Evolutionary conservation across 1,284 basidiomycete genomes (phyloP).

Genomic region (Coniferiporia sulphurascens): DNA sequence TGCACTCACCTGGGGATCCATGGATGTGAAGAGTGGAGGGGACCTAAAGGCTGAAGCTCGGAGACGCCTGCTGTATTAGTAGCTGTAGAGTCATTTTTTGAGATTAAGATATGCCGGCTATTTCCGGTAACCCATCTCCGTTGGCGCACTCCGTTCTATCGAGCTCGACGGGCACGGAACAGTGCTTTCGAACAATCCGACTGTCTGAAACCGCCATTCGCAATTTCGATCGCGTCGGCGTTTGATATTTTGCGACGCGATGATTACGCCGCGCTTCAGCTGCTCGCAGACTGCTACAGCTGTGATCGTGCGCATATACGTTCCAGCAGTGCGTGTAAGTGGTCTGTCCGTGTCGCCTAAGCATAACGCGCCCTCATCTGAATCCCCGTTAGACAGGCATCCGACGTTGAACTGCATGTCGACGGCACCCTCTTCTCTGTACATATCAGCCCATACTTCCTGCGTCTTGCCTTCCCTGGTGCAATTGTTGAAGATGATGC

Average conservation of each 20-base stretch:
- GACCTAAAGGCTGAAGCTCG: too few relatives aligned
- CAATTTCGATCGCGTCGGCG: neutral
- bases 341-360: constrained; percentile 13
- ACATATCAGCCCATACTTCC: constrained; percentile 76
- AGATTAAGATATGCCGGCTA: neutral
- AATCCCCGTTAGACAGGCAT: constrained; percentile 47
- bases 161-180: constrained; percentile 7
- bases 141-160: neutral
- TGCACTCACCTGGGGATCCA: constrained; percentile 56
- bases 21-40: constrained; percentile 24
- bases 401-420: constrained; percentile 73
- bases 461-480: constrained; percentile 63
- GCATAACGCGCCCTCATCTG: constrained; percentile 25
- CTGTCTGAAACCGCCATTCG: too few relatives aligned
- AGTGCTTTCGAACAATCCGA: neutral
- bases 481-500: constrained; percentile 57
- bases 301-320: constrained; percentile 62
- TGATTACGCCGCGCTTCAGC: constrained; percentile 79
- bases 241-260: constrained; percentile 27
- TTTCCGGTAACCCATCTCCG: neutral
- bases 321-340: constrained; percentile 73
- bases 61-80: neutral
- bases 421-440: constrained; percentile 66
- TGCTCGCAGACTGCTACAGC: constrained; percentile 63
- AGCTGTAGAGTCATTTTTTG: neutral